Evolutionary conservation across 306 rosid species (phyloP), one percentile per base, ranked within the genome.

Genomic region (Lathyrus aphaca): DNA sequence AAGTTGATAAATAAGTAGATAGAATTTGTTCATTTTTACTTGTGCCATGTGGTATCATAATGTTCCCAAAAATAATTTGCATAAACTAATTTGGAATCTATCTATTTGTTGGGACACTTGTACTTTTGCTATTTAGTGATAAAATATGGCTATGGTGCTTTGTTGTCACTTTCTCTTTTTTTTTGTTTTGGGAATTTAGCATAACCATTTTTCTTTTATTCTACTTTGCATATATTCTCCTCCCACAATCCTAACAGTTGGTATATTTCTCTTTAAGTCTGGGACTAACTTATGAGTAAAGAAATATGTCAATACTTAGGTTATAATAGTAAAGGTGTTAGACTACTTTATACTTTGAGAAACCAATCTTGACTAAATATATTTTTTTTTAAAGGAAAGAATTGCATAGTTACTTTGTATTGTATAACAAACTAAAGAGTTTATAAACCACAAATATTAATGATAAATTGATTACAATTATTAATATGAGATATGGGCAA

Each of bases 191-290:
- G 72, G 73, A 64, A 73, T 58, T 55, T 55, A 55, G 59, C 35
- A 25, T 25, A 25, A 55, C 5, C 27, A 27, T 25, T 55, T 16
- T 16, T 62, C 5, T 35, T 27, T 21, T 8, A 58, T 32, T 32
- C 16, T 69, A 51, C 74, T 77, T 78, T 76, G 90, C 76, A 83
- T 77, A 79, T 81, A 77, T 85, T 79, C 88, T 65, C 66, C 54
- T 27, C 40, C 59, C 59, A 14, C 8, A 56, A 76, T 65, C 35
- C 80, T 48, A 61, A 39, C 27, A 75, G 13, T 53, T 16, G 45
- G 9, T 21, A 27, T 66, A 68, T 66, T 68, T 79, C 25, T 49
- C 60, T 63, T 69, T 70, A 38, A 19, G 59, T 21, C 23, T 23
- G 35, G 77, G 59, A 71, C 64, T 51, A 67, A 51, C 35, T 64